A percentile compares a stretch with the other conserved stretches of the same genome.
These are phyloP conservation scores for Daldinia bambusicola DNA, from an alignment of 495 filamentous ascomycete species.

Conservation along the genomic window DNA sequence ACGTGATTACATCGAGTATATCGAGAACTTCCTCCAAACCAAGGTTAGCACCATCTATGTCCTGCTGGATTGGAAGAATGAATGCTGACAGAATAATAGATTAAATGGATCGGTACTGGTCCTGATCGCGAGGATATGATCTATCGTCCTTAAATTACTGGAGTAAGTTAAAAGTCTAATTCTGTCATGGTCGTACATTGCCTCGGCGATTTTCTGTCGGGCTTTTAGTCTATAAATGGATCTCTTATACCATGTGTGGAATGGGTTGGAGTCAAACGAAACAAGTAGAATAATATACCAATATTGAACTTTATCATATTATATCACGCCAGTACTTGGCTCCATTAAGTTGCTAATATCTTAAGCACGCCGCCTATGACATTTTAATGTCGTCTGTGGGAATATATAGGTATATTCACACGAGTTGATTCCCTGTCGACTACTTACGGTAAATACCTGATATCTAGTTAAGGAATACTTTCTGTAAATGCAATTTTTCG, in stretches of 20 bases:
- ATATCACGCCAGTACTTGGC: background rate
- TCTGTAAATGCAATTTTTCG: no score
- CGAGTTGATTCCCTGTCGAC: no score
- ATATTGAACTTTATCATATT: background rate
- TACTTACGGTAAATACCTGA: no score
- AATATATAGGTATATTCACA: no score
- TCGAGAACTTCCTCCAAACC: slow-evolving; percentile 5
- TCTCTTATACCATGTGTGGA: background rate
- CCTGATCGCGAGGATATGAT: slow-evolving; percentile 6
- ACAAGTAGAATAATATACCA: background rate
- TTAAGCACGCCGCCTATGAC: no score
- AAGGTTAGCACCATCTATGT: background rate
- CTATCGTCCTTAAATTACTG: background rate
- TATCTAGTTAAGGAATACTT: no score
- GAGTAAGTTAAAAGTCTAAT: background rate
- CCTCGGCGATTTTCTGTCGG: background rate
- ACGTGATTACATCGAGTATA: slow-evolving; percentile 9
- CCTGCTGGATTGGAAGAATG: background rate
- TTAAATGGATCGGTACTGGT: slow-evolving; percentile 10
- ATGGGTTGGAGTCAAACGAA: background rate
- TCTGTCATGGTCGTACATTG: background rate
- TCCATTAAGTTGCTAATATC: no score
- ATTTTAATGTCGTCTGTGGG: no score
- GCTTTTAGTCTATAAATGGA: background rate
- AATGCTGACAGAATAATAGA: background rate